A percentile compares a stretch with the other conserved stretches of the same genome.
Conservation (phyloP, 1,139 yeast species). For the Hyphopichia buzzinii region DNA sequence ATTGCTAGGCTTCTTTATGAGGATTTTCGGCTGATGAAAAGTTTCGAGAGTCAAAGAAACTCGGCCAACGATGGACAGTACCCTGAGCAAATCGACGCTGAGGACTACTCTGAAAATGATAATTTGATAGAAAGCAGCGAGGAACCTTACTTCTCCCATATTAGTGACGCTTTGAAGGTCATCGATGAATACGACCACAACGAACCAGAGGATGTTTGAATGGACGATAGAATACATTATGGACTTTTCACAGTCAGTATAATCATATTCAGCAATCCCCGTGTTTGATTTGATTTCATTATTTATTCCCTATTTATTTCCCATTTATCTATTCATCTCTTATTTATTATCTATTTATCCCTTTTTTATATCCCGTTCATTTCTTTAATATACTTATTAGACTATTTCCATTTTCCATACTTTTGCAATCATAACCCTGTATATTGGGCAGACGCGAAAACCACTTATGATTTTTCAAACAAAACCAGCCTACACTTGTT, state of each 20-base stretch:
- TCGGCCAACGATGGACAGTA: conserved; percentile 4
- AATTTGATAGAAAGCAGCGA: conserved; percentile 27
- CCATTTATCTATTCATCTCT: neutral
- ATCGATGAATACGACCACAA: conserved; percentile 36
- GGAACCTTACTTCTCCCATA: conserved; percentile 39
- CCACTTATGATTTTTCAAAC: too few relatives aligned
- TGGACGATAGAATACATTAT: too few relatives aligned
- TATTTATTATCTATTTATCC: neutral
- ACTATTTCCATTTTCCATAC: too few relatives aligned
- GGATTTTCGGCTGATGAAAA: conserved; percentile 27
- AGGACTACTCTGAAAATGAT: conserved; percentile 15
- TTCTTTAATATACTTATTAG: too few relatives aligned
- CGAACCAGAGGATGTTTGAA: neutral
- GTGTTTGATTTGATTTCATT: too few relatives aligned
- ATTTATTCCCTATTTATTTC: neutral
- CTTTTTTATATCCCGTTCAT: neutral
- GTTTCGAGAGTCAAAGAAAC: conserved; percentile 23
- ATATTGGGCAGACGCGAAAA: too few relatives aligned
- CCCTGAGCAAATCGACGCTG: conserved; percentile 6
- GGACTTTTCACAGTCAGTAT: too few relatives aligned
- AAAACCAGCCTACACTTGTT: conserved; percentile 1
- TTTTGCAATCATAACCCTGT: too few relatives aligned
- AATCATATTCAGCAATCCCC: too few relatives aligned
- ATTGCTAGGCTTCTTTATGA: conserved; percentile 24
- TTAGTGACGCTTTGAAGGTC: conserved; percentile 41